These are phyloP conservation scores for Populus tremula DNA, from an alignment of 345 rosid species.

Conservation along the genomic window DNA sequence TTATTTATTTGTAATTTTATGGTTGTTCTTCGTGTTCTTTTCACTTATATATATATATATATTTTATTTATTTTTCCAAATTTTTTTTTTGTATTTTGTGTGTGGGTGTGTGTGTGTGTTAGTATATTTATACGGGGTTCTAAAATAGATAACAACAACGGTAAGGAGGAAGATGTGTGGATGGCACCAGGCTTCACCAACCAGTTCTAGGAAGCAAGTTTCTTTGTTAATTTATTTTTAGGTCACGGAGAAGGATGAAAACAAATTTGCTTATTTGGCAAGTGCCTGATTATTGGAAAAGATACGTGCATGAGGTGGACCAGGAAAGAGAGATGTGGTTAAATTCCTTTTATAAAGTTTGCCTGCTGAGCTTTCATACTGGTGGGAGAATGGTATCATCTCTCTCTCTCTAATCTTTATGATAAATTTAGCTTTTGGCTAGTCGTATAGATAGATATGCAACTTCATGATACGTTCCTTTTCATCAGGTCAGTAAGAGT, in stretches of 20 bases:
- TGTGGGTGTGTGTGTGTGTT: too few relatives aligned
- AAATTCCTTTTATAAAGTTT: conserved; percentile 89
- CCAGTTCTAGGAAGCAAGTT: conserved; percentile 75
- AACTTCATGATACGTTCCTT: neutral
- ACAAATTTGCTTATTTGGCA: conserved; percentile 28
- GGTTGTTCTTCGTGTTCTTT: too few relatives aligned
- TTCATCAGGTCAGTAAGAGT: neutral
- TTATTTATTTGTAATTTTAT: too few relatives aligned
- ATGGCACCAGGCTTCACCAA: conserved; percentile 97
- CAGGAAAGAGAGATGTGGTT: conserved; percentile 92
- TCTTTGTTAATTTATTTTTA: conserved; percentile 1
- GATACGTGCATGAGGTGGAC: conserved; percentile 79
- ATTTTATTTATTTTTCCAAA: too few relatives aligned
- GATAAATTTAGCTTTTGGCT: neutral
- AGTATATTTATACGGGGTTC: too few relatives aligned
- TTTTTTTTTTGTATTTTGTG: too few relatives aligned
- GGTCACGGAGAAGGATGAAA: conserved; percentile 11
- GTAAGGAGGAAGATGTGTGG: conserved; percentile 85
- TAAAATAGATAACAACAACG: too few relatives aligned
- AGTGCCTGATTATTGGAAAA: conserved; percentile 96
- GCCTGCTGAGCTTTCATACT: conserved; percentile 95
- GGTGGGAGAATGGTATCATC: conserved; percentile 74
- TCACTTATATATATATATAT: too few relatives aligned
- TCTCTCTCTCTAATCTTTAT: neutral
- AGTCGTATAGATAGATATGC: neutral